Percentiles rank a stretch among this genome's conserved stretches.
These are phyloP conservation scores for Daucus carota DNA, from an alignment of 129 eudicot species.

Conservation along the genomic window DNA sequence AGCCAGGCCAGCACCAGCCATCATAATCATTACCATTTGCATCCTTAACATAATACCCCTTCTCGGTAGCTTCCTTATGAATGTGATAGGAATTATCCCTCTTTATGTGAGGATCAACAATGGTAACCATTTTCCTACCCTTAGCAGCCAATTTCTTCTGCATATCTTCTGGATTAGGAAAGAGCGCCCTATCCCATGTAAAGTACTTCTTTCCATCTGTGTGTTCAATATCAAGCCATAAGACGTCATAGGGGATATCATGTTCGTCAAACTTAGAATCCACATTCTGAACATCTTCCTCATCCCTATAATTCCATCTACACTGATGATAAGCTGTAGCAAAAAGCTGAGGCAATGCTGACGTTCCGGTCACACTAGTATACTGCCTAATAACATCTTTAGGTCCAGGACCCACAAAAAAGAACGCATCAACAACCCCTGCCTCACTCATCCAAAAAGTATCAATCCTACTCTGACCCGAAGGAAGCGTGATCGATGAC, in stretches of 20 bases:
- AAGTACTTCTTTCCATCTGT: conserved; percentile 89
- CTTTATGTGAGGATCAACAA: conserved; percentile 96
- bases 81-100: conserved; percentile 67
- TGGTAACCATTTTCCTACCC: conserved; percentile 91
- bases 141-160: conserved; percentile 80
- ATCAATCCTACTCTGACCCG: conserved; percentile 64
- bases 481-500: conserved; percentile 41
- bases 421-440: conserved; percentile 81
- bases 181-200: conserved; percentile 81
- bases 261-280: conserved; percentile 85
- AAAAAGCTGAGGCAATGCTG: conserved; percentile 85
- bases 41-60: conserved; percentile 88
- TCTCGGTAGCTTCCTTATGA: conserved; percentile 83
- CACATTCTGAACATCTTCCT: conserved; percentile 81
- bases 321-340: conserved; percentile 95
- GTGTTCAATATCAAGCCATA: conserved; percentile 99
- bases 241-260: conserved; percentile 90
- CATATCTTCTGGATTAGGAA: conserved; percentile 93
- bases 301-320: conserved; percentile 95
- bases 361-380: conserved; percentile 65
- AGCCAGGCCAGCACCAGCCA: conserved; percentile 99
- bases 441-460: conserved; percentile 98
- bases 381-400: conserved; percentile 94
- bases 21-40: conserved; percentile 80
- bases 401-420: conserved; percentile 83